Conservation (phyloP, 2,329 filamentous ascomycete genomes). For the Talaromyces islandicus region DNA sequence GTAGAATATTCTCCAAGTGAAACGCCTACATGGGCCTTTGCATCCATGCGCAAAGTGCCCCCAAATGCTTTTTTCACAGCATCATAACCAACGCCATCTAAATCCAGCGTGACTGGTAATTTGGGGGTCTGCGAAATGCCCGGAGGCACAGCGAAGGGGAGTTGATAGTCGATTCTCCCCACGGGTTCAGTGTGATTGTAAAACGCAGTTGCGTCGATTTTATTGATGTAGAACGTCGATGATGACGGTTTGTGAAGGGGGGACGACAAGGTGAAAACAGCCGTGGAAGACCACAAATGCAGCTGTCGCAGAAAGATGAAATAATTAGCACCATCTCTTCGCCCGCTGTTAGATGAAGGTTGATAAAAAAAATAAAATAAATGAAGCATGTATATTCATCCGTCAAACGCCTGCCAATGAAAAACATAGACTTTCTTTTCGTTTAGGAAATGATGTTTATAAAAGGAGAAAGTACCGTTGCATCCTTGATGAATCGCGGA, state of each 20-base stretch:
- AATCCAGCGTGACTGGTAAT: constrained; percentile 74
- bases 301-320: constrained; percentile 36
- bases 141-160: constrained; percentile 70
- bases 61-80: constrained; percentile 74
- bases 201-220: constrained; percentile 75
- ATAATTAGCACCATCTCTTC: not conserved
- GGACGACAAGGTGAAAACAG: constrained; percentile 75
- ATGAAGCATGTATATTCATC: not conserved
- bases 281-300: constrained; percentile 80
- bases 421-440: not conserved
- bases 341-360: not conserved
- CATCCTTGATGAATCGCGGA: constrained; percentile 72
- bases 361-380: not conserved
- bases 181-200: constrained; percentile 76
- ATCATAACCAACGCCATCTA: constrained; percentile 74
- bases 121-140: constrained; percentile 66
- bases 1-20: constrained; percentile 70
- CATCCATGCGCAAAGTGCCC: constrained; percentile 71
- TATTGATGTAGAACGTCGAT: constrained; percentile 67
- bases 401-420: not conserved
- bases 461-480: constrained; percentile 49
- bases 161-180: constrained; percentile 68
- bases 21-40: constrained; percentile 68
- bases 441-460: constrained; percentile 3
- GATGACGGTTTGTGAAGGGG: constrained; percentile 56